phyloP scores from a whole-genome alignment of 2,329 filamentous ascomycete genomes.

The Camillea tinctor region DNA sequence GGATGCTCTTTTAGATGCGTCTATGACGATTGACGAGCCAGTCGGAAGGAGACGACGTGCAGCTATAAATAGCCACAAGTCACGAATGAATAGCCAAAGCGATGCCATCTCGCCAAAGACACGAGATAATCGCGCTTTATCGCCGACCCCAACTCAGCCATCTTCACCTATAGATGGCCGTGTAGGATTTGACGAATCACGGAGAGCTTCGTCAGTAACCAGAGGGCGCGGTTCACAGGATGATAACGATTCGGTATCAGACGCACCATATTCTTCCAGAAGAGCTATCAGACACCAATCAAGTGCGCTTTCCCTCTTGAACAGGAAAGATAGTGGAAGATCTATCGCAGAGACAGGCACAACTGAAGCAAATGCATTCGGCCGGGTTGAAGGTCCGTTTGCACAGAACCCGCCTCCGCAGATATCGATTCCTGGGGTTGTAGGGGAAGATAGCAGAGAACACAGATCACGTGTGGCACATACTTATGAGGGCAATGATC shows the following conservation, averaged over 20 bases:
- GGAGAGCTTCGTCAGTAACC: conserved; percentile 35
- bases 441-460: conserved; percentile 32
- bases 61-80: conserved; percentile 50
- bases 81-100: conserved; percentile 40
- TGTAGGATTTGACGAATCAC: conserved; percentile 38
- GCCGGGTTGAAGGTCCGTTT: conserved; percentile 59
- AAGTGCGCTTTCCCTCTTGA: conserved; percentile 59
- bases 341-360: conserved; percentile 58
- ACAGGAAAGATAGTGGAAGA: conserved; percentile 58
- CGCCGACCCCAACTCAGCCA: conserved; percentile 26
- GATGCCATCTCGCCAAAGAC: conserved; percentile 38
- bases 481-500: conserved; percentile 80
- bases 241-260: conserved; percentile 37
- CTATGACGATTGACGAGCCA: conserved; percentile 77
- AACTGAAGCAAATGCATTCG: conserved; percentile 59
- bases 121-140: conserved; percentile 29
- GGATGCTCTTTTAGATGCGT: conserved; percentile 88
- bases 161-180: conserved; percentile 27
- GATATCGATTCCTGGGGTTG: conserved; percentile 33
- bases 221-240: conserved; percentile 29
- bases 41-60: conserved; percentile 52
- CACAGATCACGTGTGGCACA: conserved; percentile 64
- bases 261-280: conserved; percentile 43
- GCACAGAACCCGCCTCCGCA: conserved; percentile 35
- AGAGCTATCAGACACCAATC: conserved; percentile 54